Base-by-base conservation (phyloP, 371 early-diverging fungal species). In the Mortierella sp. region DNA sequence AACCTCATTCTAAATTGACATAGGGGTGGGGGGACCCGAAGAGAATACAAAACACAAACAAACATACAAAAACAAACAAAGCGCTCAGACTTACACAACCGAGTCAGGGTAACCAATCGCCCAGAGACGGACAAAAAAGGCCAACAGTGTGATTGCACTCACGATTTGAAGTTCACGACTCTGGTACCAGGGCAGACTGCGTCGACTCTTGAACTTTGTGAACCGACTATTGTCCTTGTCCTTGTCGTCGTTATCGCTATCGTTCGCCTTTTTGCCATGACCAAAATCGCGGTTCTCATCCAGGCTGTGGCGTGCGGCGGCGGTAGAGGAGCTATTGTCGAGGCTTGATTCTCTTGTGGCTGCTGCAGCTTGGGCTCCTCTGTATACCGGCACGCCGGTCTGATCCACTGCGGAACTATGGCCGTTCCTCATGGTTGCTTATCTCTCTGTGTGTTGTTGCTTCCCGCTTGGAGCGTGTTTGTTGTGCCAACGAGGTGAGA, bases 371-470 rank as follows among this genome's bases (percentile, higher is more conserved):
- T 55, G 78, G 1, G 55, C 9, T 19, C 80, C 87, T 72, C 80
- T 76, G 31, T 82, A 74, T 47, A 80, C 76, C 57, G 87, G 76
- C 21, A 48, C 65, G 14, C 63, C 76, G 31, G 87, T 24, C 63
- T 86, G 82, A 44, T 86, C 80, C n/a, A 80, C 78, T 16, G 87
- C 80, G 65, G 87, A 86, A 44, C 87, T 82, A 38, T 80, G 58
- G 26, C 80, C 82, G 71, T 80, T 80, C 73, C 55, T 77, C 87
- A 86, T 86, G 38, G 28, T 60, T 26, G 24, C 42, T 38, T 38
- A 38, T 38, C 5, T 5, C 42, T 42, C 28, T 57, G 50, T n/a
- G 19, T 60, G 60, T 8, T 44, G 16, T 19, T 68, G 24, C 10
- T 44, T 75, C 31, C 60, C 19, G 38, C 47, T 38, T 28, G 68